phyloP scores from a whole-genome alignment of 2,329 filamentous ascomycete species.

The Microdochium nivale region DNA sequence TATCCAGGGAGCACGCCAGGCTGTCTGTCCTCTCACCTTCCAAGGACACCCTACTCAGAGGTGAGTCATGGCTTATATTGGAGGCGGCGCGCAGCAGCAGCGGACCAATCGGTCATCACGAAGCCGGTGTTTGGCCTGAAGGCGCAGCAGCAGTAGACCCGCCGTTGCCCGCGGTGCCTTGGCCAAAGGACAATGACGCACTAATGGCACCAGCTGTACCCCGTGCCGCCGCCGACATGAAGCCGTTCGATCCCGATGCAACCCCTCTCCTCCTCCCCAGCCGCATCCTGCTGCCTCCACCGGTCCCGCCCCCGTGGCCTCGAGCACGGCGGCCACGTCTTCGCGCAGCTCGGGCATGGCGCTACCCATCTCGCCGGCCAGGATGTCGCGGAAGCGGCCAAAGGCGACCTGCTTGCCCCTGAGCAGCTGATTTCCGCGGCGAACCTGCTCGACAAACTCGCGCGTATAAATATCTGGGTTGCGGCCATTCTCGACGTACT shows the following conservation, averaged over 20 bases:
- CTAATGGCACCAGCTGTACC: no score
- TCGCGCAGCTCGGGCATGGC: constrained; percentile 51
- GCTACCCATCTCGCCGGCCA: constrained; percentile 47
- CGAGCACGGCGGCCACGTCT: constrained; percentile 43
- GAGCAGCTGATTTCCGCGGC: constrained; percentile 58
- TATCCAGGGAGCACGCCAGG: no score
- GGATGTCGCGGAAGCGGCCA: constrained; percentile 48
- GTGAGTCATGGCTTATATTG: no score
- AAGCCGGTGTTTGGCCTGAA: neutral
- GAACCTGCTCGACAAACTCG: constrained; percentile 63
- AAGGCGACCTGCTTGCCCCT: constrained; percentile 57
- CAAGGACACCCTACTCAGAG: no score
- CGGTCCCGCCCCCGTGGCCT: constrained; percentile 25
- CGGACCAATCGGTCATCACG: neutral
- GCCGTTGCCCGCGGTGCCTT: neutral
- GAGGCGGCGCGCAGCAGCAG: no score
- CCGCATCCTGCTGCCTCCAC: neutral
- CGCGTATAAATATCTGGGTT: constrained; percentile 69
- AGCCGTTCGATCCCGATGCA: neutral
- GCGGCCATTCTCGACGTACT: constrained; percentile 62
- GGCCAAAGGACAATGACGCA: neutral
- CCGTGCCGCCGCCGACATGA: no score
- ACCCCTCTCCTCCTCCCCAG: constrained; percentile 1
- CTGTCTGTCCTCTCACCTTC: no score
- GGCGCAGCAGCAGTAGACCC: neutral